Percentiles rank a stretch among this genome's conserved stretches.
These are phyloP conservation scores for Metschnikowia aberdeeniae DNA, from an alignment of 805 yeast genomes.

Conservation along the genomic window DNA sequence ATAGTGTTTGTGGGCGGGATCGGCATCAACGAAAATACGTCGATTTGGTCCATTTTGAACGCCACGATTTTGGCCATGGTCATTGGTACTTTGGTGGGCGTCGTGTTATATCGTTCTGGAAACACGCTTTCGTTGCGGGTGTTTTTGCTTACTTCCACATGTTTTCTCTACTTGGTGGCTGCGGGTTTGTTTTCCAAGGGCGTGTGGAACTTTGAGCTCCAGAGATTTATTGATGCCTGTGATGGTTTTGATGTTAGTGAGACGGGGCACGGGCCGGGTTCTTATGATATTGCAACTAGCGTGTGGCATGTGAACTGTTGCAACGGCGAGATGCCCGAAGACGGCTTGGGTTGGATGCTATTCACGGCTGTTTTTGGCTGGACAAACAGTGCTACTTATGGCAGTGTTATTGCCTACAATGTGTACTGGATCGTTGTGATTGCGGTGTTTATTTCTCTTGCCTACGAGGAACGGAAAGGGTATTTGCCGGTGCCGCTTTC, in stretches of 20 bases:
- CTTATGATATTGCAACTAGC: slow-evolving; percentile 72
- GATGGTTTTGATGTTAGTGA: slow-evolving; percentile 84
- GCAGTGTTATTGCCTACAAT: slow-evolving; percentile 72
- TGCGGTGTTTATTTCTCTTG: slow-evolving; percentile 36
- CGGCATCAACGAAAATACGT: slow-evolving; percentile 68
- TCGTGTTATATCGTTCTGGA: slow-evolving; percentile 70
- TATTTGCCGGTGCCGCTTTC: slow-evolving; percentile 41
- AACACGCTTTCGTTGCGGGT: slow-evolving; percentile 70
- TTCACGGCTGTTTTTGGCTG: slow-evolving; percentile 87
- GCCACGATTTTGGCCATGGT: slow-evolving; percentile 57
- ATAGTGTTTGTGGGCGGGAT: slow-evolving; percentile 90
- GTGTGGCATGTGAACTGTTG: slow-evolving; percentile 97
- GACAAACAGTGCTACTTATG: slow-evolving; percentile 92
- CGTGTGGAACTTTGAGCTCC: slow-evolving; percentile 85
- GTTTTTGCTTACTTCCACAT: slow-evolving; percentile 70
- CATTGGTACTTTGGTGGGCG: slow-evolving; percentile 62
- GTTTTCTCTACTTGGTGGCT: slow-evolving; percentile 77
- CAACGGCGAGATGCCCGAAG: slow-evolving; percentile 69
- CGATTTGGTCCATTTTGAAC: slow-evolving; percentile 51
- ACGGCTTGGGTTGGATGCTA: slow-evolving; percentile 82
- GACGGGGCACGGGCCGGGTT: slow-evolving; percentile 90
- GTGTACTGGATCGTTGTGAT: slow-evolving; percentile 63
- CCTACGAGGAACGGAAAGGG: slow-evolving; percentile 54
- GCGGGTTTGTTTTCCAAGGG: slow-evolving; percentile 86
- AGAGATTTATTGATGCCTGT: slow-evolving; percentile 67